These are phyloP conservation scores for Cytospora mali DNA, from an alignment of 2,329 filamentous ascomycete genomes.

Conservation along the genomic window DNA sequence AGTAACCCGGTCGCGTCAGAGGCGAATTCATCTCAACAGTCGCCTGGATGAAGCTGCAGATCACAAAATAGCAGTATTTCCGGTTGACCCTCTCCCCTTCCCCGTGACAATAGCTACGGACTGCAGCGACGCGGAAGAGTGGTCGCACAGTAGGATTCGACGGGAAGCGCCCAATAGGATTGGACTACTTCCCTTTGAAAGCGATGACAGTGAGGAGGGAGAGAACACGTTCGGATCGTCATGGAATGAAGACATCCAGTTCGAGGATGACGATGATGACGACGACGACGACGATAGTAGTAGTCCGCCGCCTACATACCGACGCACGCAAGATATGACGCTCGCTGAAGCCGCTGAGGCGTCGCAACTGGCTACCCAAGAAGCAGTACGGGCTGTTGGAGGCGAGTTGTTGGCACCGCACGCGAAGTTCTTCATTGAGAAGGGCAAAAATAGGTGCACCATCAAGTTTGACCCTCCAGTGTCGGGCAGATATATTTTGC, in stretches of 20 bases:
- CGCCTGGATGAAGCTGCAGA: constrained; percentile 48
- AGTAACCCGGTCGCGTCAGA: constrained; percentile 46
- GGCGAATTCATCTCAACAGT: constrained; percentile 47
- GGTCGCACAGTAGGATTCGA: constrained; percentile 28
- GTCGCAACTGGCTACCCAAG: constrained; percentile 56
- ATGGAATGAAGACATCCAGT: constrained; percentile 38
- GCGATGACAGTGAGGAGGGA: constrained; percentile 45
- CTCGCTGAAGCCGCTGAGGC: constrained; percentile 49
- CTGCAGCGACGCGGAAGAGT: constrained; percentile 61
- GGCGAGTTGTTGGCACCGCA: constrained; percentile 69
- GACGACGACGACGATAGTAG: too few relatives aligned
- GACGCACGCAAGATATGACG: constrained; percentile 35
- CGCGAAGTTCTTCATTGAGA: constrained; percentile 81
- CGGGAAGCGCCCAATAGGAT: constrained; percentile 53
- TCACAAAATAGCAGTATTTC: constrained; percentile 26
- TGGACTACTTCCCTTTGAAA: constrained; percentile 58
- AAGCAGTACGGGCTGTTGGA: constrained; percentile 58
- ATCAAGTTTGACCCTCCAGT: constrained; percentile 84
- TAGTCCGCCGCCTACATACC: constrained; percentile 30
- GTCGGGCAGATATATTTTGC: constrained; percentile 78
- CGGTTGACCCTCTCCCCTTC: constrained; percentile 21
- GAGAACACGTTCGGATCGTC: constrained; percentile 33
- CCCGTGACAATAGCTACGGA: constrained; percentile 45
- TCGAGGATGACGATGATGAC: constrained; percentile 33
- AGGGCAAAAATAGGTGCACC: constrained; percentile 80